Percentiles rank a stretch among this genome's conserved stretches.
These are phyloP conservation scores for Clausena lansium DNA, from an alignment of 345 rosid species.

Conservation along the genomic window DNA sequence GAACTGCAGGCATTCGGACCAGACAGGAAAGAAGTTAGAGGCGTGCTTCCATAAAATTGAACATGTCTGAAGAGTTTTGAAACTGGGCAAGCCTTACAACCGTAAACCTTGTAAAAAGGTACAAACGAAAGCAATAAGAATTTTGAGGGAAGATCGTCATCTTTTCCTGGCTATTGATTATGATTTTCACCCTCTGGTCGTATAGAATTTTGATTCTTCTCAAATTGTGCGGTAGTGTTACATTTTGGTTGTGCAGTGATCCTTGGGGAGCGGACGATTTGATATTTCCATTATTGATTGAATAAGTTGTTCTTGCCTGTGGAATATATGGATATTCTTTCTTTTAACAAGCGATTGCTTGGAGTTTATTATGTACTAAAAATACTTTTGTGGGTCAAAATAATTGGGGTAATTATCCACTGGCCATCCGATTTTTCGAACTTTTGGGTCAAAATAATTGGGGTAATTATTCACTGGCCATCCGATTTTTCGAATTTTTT, in stretches of 20 bases:
- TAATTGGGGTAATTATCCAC: too few relatives aligned
- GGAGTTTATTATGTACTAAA: too few relatives aligned
- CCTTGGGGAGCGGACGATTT: background rate
- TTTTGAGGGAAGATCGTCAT: slow-evolving; percentile 15
- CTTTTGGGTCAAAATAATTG: too few relatives aligned
- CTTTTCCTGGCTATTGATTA: slow-evolving; percentile 7
- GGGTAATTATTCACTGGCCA: too few relatives aligned
- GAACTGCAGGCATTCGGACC: slow-evolving; percentile 68
- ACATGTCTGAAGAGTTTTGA: background rate
- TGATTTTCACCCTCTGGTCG: slow-evolving; percentile 10
- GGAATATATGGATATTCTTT: background rate
- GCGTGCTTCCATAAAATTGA: slow-evolving; percentile 51
- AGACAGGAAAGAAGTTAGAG: slow-evolving; percentile 86
- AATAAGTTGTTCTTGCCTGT: background rate
- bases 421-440: too few relatives aligned
- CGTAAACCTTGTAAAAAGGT: background rate
- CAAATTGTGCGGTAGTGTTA: slow-evolving; percentile 11
- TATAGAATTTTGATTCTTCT: slow-evolving; percentile 19
- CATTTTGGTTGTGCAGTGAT: slow-evolving; percentile 13
- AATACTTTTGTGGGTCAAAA: background rate
- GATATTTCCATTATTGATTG: background rate
- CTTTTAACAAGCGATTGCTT: too few relatives aligned
- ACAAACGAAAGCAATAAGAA: slow-evolving; percentile 19
- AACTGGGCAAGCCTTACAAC: background rate
- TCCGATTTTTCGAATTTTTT: too few relatives aligned